phyloP scores from a whole-genome alignment of 352 stramenopile species.

The Pythium brachiatum region DNA sequence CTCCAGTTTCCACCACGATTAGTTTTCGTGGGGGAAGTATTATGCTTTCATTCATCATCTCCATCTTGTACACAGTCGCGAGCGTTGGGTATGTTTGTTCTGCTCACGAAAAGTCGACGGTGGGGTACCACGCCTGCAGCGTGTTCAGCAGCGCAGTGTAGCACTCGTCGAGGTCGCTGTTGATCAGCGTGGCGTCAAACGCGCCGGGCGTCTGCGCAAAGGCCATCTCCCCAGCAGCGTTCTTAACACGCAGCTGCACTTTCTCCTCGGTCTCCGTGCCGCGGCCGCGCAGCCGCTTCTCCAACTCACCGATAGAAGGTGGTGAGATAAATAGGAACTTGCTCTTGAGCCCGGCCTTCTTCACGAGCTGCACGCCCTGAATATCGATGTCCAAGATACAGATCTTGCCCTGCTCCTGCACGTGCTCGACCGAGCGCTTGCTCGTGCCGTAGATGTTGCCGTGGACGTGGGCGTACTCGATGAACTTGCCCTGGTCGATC shows the following conservation, averaged over 20 bases:
- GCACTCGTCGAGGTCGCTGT: constrained; percentile 83
- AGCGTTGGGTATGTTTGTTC: background rate
- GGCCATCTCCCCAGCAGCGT: constrained; percentile 92
- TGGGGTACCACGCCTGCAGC: constrained; percentile 78
- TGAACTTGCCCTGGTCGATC: constrained; percentile 94
- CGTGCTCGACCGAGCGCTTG: constrained; percentile 89
- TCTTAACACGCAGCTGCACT: constrained; percentile 91
- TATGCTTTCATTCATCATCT: background rate
- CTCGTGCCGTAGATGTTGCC: constrained; percentile 98
- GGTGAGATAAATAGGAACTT: constrained; percentile 97
- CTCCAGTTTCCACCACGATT: background rate
- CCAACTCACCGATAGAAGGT: constrained; percentile 93
- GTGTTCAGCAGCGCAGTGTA: constrained; percentile 67
- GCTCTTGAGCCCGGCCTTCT: constrained; percentile 76
- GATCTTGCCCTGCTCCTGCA: constrained; percentile 93
- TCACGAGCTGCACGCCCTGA: constrained; percentile 96
- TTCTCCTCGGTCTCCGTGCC: constrained; percentile 97
- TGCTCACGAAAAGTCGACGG: constrained; percentile 41
- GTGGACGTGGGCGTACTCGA: constrained; percentile 97
- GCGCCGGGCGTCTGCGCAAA: constrained; percentile 81
- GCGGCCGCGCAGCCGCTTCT: constrained; percentile 92
- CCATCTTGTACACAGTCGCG: constrained; percentile 3
- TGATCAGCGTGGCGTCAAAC: constrained; percentile 90
- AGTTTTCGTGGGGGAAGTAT: background rate
- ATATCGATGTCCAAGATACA: constrained; percentile 99